Evolutionary conservation across 2,329 filamentous ascomycete species (phyloP).

Genomic region (Penicillium digitatum): DNA sequence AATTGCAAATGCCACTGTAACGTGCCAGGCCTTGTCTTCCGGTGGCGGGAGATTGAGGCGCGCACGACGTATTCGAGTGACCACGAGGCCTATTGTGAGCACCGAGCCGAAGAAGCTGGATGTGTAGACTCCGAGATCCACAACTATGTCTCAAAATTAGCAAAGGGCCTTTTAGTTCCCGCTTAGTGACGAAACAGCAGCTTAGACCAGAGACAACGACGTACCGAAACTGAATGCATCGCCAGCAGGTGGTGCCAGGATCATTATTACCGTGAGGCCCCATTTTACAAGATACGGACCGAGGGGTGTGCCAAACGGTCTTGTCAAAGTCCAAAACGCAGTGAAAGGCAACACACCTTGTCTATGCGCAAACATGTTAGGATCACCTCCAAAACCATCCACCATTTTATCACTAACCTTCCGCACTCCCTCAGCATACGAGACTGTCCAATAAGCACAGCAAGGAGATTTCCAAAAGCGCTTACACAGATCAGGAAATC

Average conservation of each 20-base stretch:
- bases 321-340: slow-evolving; percentile 59
- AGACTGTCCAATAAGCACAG: slow-evolving; percentile 53
- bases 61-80: slow-evolving; percentile 35
- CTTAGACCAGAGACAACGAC: neutral
- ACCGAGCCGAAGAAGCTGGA: neutral
- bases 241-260: slow-evolving; percentile 57
- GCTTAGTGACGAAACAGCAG: no score
- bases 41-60: slow-evolving; percentile 45
- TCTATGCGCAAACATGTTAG: slow-evolving; percentile 17
- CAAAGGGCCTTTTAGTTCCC: fast-evolving
- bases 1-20: slow-evolving; percentile 57
- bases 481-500: slow-evolving; percentile 57
- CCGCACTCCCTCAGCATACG: slow-evolving; percentile 60
- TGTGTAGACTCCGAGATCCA: slow-evolving; percentile 5
- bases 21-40: slow-evolving; percentile 58
- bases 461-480: slow-evolving; percentile 58
- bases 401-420: slow-evolving; percentile 31
- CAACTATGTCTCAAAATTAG: neutral
- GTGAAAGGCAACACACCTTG: slow-evolving; percentile 61
- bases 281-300: slow-evolving; percentile 59
- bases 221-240: slow-evolving; percentile 62
- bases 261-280: slow-evolving; percentile 57
- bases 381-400: neutral
- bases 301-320: slow-evolving; percentile 60
- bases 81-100: slow-evolving; percentile 2